Evolutionary conservation across 257 asterid species (phyloP), one percentile per base, ranked within the genome.

Genomic region (Lycium ferocissimum): DNA sequence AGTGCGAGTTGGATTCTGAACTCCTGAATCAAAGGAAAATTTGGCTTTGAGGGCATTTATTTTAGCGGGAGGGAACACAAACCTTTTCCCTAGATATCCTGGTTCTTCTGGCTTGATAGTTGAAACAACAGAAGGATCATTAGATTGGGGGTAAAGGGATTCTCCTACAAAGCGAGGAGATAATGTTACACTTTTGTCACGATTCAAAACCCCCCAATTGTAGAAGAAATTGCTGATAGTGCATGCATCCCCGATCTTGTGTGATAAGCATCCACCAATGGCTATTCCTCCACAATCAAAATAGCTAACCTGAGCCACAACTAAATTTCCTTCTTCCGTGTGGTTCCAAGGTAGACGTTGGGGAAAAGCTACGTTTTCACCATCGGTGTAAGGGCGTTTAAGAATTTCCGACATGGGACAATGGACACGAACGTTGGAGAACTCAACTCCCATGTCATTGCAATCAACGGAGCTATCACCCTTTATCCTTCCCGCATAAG

Each of bases 201-300:
- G 83, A 8, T 71, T 45, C 8, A 69, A 43, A 22, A 51, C 67
- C 0, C 79, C 85, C 88, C 88, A 86, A 9, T 81, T 85, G 7
- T 67, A 71, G 3, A 85, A 0, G 33, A 85, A 85, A 1, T 47
- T 81, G 14, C 6, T 9, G 5, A 51, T 1, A 13, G 79, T 47
- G 18, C 7, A 18, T 0, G 37, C 85, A 35, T 85, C 85, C n/a
- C 79, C 80, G 33, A 81, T 13, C 83, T 49, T 85, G 49, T 85
- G 88, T 5, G 83, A 45, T 7, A 81, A 2, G 14, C 79, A 70
- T 9, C 62, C n/a, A 15, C 83, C 38, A 2, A 85, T 8, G 0
- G 83, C 79, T 17, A 40, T 33, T 49, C 79, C 85, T 4, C 85
- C 83, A 47, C 88, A 85, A 9, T 81, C 71, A n/a, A 85, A 85